Percentiles rank a stretch among this genome's conserved stretches.
These are phyloP conservation scores for Lablab purpureus DNA, from an alignment of 306 rosid genomes.

Conservation along the genomic window DNA sequence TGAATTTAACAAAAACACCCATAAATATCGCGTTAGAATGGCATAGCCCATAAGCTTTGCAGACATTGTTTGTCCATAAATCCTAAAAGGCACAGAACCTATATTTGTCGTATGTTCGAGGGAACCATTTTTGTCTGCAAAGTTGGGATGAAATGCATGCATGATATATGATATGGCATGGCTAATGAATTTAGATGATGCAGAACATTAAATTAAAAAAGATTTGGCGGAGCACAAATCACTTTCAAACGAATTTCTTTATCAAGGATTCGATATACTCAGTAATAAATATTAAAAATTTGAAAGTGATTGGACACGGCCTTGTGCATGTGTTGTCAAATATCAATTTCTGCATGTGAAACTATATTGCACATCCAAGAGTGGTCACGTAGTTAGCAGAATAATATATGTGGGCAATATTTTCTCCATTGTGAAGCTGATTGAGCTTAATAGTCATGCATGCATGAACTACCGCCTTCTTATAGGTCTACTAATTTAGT, in stretches of 20 bases:
- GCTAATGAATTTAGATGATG: neutral
- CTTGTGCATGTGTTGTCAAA: slow-evolving; percentile 40
- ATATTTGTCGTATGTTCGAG: slow-evolving; percentile 31
- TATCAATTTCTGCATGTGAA: slow-evolving; percentile 11
- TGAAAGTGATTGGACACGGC: slow-evolving; percentile 44
- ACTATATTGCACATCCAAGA: slow-evolving; percentile 1
- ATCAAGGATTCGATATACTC: slow-evolving; percentile 16
- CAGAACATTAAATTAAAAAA: neutral
- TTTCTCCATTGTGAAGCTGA: neutral
- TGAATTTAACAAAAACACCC: neutral
- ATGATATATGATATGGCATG: slow-evolving; percentile 4
- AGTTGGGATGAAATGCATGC: slow-evolving; percentile 17
- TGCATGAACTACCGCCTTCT: neutral
- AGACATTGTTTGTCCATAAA: slow-evolving; percentile 19
- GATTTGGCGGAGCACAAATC: slow-evolving; percentile 34
- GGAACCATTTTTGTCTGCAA: slow-evolving; percentile 35
- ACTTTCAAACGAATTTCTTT: slow-evolving; percentile 42
- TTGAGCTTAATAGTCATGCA: neutral
- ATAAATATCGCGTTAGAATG: slow-evolving; percentile 2
- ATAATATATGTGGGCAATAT: neutral
- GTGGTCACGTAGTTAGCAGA: slow-evolving; percentile 31
- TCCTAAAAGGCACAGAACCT: slow-evolving; percentile 12
- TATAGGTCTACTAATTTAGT: slow-evolving; percentile 28
- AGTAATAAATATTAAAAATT: slow-evolving; percentile 17
- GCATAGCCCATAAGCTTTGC: slow-evolving; percentile 1